Evolutionary conservation across 169 alveolate species (phyloP).

Genomic region (Eimeria zaria): DNA sequence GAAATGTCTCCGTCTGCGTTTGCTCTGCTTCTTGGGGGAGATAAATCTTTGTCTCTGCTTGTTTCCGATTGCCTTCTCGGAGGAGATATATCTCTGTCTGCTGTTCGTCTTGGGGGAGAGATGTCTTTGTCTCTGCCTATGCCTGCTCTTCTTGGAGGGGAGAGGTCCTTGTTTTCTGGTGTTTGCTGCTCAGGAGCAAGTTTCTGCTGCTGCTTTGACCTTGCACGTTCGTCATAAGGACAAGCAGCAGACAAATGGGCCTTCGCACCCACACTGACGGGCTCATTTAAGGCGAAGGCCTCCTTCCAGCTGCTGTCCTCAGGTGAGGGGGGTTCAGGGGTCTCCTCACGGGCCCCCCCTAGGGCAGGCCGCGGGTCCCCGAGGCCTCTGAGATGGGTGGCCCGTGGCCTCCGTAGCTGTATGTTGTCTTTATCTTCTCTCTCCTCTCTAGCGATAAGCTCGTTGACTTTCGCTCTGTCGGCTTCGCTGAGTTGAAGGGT

Average conservation of each 20-base stretch:
- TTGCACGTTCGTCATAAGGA: neutral
- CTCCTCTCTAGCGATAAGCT: constrained; percentile 54
- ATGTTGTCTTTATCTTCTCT: neutral
- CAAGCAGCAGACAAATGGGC: neutral
- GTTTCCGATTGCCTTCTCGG: neutral
- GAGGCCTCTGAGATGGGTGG: neutral
- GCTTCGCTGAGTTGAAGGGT: constrained; percentile 17
- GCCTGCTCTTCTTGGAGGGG: constrained; percentile 42
- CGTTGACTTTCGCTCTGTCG: constrained; percentile 24
- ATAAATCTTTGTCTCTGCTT: constrained; percentile 11
- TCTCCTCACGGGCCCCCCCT: neutral
- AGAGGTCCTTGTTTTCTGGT: constrained; percentile 1
- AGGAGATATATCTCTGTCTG: neutral
- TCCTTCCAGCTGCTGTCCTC: constrained; percentile 30
- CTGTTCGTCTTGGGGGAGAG: neutral
- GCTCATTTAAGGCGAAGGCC: constrained; percentile 4
- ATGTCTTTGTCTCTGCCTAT: neutral
- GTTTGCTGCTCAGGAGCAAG: neutral
- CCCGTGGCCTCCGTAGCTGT: neutral
- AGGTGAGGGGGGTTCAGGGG: neutral
- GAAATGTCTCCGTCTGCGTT: constrained; percentile 18
- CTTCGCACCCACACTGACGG: neutral
- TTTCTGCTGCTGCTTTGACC: neutral
- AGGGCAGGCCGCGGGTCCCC: neutral
- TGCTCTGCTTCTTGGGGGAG: constrained; percentile 33